phyloP scores from a whole-genome alignment of 768 basidiomycete genomes.

The Hypsizygus marmoreus region DNA sequence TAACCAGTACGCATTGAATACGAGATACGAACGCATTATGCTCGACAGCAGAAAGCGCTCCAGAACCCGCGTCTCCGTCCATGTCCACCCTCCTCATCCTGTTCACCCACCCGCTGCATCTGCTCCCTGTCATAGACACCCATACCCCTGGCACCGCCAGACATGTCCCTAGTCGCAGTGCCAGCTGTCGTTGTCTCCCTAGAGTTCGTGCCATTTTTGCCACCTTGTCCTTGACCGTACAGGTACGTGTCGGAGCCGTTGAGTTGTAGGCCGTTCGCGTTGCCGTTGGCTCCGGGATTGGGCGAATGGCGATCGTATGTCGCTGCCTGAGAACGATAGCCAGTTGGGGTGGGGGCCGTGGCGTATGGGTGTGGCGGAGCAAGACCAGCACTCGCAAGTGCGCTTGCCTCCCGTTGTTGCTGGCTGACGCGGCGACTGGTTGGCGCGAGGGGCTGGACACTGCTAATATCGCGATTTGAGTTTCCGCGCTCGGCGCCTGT shows the following conservation, averaged over 20 bases:
- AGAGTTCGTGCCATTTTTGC: slow-evolving; percentile 52
- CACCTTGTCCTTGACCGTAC: slow-evolving; percentile 57
- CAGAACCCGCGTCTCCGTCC: slow-evolving; percentile 65
- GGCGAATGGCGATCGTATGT: slow-evolving; percentile 63
- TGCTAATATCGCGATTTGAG: slow-evolving; percentile 55
- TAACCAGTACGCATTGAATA: slow-evolving; percentile 32
- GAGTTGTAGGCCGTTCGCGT: slow-evolving; percentile 43
- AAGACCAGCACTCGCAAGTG: slow-evolving; percentile 41
- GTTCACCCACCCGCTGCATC: slow-evolving; percentile 58
- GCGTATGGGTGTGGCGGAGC: slow-evolving; percentile 74
- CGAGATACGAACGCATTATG: slow-evolving; percentile 35
- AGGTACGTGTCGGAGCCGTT: slow-evolving; percentile 71
- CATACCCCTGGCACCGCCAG: slow-evolving; percentile 51
- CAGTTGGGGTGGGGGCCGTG: slow-evolving; percentile 56
- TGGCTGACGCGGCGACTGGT: slow-evolving; percentile 70
- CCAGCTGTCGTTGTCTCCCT: slow-evolving; percentile 54
- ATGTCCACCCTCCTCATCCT: slow-evolving; percentile 66
- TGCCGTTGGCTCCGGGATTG: slow-evolving; percentile 39
- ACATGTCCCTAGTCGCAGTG: slow-evolving; percentile 34
- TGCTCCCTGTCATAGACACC: slow-evolving; percentile 68
- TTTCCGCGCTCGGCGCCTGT: slow-evolving; percentile 51
- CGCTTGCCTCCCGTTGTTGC: slow-evolving; percentile 49
- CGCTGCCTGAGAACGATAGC: slow-evolving; percentile 46
- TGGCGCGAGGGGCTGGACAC: slow-evolving; percentile 69
- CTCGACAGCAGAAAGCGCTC: slow-evolving; percentile 69